Evolutionary conservation across 23 red algal genomes (phyloP), one percentile per base, ranked within the genome.

Genomic region (Gracilaria domingensis): DNA sequence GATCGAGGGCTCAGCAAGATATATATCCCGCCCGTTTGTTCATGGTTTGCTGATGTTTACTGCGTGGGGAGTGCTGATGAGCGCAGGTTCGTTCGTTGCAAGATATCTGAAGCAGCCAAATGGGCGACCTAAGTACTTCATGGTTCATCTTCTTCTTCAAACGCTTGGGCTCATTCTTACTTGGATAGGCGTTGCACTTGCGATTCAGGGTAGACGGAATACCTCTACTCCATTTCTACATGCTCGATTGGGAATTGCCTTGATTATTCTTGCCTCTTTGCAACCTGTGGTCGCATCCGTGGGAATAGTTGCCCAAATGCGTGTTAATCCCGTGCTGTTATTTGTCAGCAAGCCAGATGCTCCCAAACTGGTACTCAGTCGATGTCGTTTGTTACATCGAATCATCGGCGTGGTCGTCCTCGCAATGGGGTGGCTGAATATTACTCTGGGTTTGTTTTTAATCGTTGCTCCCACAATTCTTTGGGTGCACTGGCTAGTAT

Each of bases 401-500:
- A 33, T 40, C 6, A 59, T 87, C 62, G 64, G 44, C 12, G 26
- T 73, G 11, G 38, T 44, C 4, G 67, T 87, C 23, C 44, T 87
- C 30, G 64, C 69, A 21, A 47, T 87, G n/a, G 84, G 66, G 8
- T 51, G 60, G 25, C 4, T 87, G 8, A 87, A 87, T 59, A 61
- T 87, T 49, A 74, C 84, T 8, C 67, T 87, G 2, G 84, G 84
- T 2, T 57, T 87, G 44, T 74, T 87, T 30, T 66, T 87, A 36
- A 87, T 87, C 0, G 84, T 87, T 70, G 84, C 67, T 57, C 84
- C 84, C 24, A 59, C 84, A 13, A 75, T 75, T 50, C 51, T 87
- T 5, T 87, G 84, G 84, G 67, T 87, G 35, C 84, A 87, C 24
- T 87, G 84, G 84, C 32, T 87, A 44, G 84, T 87, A 23, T 87